These are phyloP conservation scores for Leptographium procerum DNA, from an alignment of 2,329 filamentous ascomycete genomes.

Conservation along the genomic window DNA sequence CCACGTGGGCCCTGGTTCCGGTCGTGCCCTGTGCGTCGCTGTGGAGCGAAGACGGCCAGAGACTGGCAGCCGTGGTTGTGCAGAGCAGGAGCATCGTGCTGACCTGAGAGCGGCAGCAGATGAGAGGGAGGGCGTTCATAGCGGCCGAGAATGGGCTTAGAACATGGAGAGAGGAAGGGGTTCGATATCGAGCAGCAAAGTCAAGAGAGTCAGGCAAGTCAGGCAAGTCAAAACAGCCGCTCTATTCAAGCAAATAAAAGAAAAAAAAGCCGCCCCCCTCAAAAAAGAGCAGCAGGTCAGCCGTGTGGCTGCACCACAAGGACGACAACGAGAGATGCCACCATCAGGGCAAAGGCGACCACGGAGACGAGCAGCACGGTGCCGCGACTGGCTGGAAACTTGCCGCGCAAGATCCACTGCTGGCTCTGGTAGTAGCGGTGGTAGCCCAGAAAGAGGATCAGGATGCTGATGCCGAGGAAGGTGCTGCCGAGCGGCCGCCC, in stretches of 20 bases:
- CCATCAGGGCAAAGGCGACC: slow-evolving; percentile 52
- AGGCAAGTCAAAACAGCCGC: neutral
- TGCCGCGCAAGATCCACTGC: slow-evolving; percentile 67
- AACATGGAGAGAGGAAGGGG: neutral
- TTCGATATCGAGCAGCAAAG: too few relatives aligned
- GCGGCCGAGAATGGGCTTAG: too few relatives aligned
- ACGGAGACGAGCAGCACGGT: slow-evolving; percentile 60
- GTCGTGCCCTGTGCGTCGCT: slow-evolving; percentile 30
- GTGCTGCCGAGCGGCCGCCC: slow-evolving; percentile 67
- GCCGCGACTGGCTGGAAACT: slow-evolving; percentile 68
- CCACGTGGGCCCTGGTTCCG: slow-evolving; percentile 7
- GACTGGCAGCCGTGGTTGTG: slow-evolving; percentile 23
- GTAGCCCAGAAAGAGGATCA: slow-evolving; percentile 66
- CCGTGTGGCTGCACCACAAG: slow-evolving; percentile 35
- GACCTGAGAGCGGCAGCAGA: slow-evolving; percentile 6
- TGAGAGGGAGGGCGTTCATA: neutral
- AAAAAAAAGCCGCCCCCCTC: too few relatives aligned
- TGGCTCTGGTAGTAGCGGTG: slow-evolving; percentile 69
- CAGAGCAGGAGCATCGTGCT: too few relatives aligned
- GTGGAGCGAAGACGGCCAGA: slow-evolving; percentile 26
- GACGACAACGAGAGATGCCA: slow-evolving; percentile 48
- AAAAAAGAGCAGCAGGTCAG: too few relatives aligned
- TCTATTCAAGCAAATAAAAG: too few relatives aligned
- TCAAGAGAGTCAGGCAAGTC: neutral
- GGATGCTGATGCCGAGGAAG: slow-evolving; percentile 64